Conservation (phyloP, 106 monocot genomes). For the Allium fistulosum region DNA sequence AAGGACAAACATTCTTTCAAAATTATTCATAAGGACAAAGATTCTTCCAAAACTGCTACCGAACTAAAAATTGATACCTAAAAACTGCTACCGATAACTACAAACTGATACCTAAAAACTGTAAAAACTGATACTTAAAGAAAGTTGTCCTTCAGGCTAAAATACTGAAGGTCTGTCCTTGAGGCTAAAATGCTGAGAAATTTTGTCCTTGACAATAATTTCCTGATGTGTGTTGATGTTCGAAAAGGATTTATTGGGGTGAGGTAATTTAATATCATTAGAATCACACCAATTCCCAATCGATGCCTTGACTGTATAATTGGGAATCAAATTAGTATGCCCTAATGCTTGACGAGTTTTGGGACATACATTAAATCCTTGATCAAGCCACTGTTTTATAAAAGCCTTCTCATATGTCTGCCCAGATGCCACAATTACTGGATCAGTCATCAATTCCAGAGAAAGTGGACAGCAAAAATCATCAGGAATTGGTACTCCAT, state of each 20-base stretch:
- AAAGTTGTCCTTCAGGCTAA: no score
- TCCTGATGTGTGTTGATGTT: no score
- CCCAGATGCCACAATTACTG: conserved; percentile 91
- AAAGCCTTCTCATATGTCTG: conserved; percentile 88
- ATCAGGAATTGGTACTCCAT: conserved; percentile 63
- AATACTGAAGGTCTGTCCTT: no score
- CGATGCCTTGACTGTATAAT: conserved; percentile 86
- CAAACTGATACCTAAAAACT: no score
- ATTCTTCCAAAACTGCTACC: no score
- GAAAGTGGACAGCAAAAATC: conserved; percentile 95
- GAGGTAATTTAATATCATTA: conserved; percentile 68
- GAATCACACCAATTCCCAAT: conserved; percentile 89
- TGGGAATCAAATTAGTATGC: conserved; percentile 82
- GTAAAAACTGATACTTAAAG: no score
- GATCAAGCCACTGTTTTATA: conserved; percentile 88
- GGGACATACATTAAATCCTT: conserved; percentile 80
- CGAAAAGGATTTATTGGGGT: conserved; percentile 47
- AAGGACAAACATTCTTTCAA: no score
- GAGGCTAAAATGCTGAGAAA: no score
- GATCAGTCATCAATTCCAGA: conserved; percentile 90
- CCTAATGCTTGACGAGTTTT: conserved; percentile 78
- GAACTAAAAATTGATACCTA: no score
- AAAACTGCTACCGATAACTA: no score
- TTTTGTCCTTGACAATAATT: no score
- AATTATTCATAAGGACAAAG: no score